Conservation (phyloP, 306 rosid species). For the Vachellia collinsii region DNA sequence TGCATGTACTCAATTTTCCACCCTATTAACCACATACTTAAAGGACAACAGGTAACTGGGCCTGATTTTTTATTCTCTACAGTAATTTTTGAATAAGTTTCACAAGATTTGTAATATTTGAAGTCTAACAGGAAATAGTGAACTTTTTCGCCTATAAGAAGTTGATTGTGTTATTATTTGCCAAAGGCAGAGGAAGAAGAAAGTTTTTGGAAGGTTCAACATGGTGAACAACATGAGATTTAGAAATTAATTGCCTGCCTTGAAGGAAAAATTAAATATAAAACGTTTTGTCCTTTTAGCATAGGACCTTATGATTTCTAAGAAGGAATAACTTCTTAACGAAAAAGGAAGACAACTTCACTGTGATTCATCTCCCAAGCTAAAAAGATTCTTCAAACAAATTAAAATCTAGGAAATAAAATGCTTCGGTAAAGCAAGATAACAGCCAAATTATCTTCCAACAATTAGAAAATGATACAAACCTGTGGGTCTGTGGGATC, state of each 20-base stretch:
- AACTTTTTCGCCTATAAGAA: not conserved
- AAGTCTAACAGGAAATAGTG: too few species aligned
- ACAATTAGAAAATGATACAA: not conserved
- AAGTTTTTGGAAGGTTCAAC: not conserved
- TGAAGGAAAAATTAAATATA: not conserved
- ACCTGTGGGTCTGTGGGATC: slow-evolving; percentile 4
- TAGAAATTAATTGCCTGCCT: not conserved
- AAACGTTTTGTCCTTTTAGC: not conserved
- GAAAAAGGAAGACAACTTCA: not conserved
- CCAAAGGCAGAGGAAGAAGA: not conserved
- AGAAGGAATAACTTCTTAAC: not conserved
- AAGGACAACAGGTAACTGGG: not conserved
- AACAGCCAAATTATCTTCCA: not conserved
- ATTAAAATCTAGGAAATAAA: not conserved
- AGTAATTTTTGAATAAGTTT: not conserved
- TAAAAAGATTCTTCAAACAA: not conserved
- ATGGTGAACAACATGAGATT: not conserved
- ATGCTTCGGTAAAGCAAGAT: not conserved
- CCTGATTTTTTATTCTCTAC: not conserved
- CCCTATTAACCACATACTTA: not conserved
- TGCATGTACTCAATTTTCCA: not conserved
- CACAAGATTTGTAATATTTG: not conserved
- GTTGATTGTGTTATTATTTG: not conserved
- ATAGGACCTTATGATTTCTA: not conserved
- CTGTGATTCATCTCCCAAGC: not conserved